These are phyloP conservation scores for Carpinus viminea DNA, from an alignment of 306 rosid genomes.

Conservation along the genomic window DNA sequence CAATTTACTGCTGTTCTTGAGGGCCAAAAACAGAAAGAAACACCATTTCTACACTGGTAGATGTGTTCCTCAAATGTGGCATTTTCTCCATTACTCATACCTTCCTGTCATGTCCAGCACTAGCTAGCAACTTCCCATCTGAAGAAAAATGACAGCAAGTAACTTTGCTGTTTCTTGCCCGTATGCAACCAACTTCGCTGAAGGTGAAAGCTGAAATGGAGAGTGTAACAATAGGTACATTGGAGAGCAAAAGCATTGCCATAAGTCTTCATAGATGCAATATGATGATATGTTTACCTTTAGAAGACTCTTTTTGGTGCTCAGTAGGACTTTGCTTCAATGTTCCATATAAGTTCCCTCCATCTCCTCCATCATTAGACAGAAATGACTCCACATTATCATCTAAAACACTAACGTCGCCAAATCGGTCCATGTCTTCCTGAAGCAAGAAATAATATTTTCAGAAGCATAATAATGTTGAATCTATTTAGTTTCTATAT, in stretches of 20 bases:
- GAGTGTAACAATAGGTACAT: constrained; percentile 16
- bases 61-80: constrained; percentile 12
- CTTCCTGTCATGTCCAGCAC: constrained; percentile 94
- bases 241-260: neutral
- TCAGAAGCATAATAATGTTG: neutral
- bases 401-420: constrained; percentile 84
- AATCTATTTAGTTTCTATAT: neutral
- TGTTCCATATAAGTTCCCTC: constrained; percentile 76
- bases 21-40: neutral
- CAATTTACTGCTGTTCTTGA: neutral
- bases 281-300: constrained; percentile 46
- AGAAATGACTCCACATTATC: constrained; percentile 86
- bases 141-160: constrained; percentile 89
- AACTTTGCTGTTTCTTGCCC: constrained; percentile 64
- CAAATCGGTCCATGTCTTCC: constrained; percentile 81
- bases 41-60: neutral
- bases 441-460: constrained; percentile 30
- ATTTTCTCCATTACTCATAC: constrained; percentile 39
- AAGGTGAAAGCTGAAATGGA: constrained; percentile 75
- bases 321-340: constrained; percentile 72
- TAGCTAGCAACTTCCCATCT: constrained; percentile 86
- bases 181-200: constrained; percentile 66
- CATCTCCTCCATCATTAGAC: constrained; percentile 76
- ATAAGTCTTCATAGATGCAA: neutral
- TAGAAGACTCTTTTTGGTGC: constrained; percentile 66